Percentiles rank a stretch among this genome's conserved stretches.
phyloP scores from a whole-genome alignment of 305 asterid species.

The Plantago lanceolata region DNA sequence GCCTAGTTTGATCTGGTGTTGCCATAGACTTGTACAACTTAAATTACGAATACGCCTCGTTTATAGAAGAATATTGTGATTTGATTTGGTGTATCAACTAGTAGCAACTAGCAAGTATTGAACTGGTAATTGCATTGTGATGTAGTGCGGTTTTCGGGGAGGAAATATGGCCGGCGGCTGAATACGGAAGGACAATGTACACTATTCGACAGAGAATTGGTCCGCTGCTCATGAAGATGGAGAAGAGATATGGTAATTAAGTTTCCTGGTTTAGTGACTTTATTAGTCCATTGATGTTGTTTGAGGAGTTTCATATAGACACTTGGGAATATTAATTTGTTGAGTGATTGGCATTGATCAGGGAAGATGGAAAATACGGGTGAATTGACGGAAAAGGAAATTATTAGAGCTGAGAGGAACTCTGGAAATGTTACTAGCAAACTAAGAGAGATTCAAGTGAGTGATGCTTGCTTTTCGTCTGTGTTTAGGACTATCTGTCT shows the following conservation, averaged over 20 bases:
- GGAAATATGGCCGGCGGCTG: constrained; percentile 98
- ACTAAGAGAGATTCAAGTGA: constrained; percentile 88
- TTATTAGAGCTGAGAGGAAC: constrained; percentile 81
- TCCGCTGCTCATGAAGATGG: constrained; percentile 85
- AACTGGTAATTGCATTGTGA: constrained; percentile 21
- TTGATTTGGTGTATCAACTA: not conserved
- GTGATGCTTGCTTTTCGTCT: constrained; percentile 17
- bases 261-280: constrained; percentile 15
- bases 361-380: constrained; percentile 68
- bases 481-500: not conserved
- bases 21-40: not conserved
- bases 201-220: constrained; percentile 87
- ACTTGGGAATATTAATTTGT: no score
- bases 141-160: constrained; percentile 98
- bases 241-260: constrained; percentile 84
- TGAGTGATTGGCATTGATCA: constrained; percentile 28
- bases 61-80: not conserved
- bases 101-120: not conserved
- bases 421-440: constrained; percentile 66
- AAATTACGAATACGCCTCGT: not conserved
- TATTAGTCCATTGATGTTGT: not conserved
- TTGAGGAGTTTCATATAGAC: not conserved
- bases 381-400: constrained; percentile 84
- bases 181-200: constrained; percentile 97
- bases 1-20: no score